These are phyloP conservation scores for Sporisorium iseilematis-ciliati DNA, from an alignment of 1,284 basidiomycete genomes.

Conservation along the genomic window DNA sequence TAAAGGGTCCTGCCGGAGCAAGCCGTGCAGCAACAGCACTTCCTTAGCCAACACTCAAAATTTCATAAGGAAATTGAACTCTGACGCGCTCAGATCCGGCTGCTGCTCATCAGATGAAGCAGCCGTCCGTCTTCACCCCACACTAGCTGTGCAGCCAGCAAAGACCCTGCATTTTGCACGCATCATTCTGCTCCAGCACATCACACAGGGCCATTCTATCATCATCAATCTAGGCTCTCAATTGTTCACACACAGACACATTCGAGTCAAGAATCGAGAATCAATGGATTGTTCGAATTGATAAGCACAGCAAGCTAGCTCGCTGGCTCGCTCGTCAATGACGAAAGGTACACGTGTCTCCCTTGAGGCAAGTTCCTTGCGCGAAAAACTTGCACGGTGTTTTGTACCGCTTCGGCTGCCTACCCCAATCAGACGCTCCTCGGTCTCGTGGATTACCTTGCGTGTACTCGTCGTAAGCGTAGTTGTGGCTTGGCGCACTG, in stretches of 20 bases:
- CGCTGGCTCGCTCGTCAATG: constrained; percentile 13
- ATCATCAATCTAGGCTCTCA: neutral
- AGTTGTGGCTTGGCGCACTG: neutral
- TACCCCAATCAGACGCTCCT: neutral
- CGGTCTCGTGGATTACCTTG: neutral
- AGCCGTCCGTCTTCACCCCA: too few relatives aligned
- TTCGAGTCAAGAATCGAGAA: neutral
- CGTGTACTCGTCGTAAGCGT: constrained; percentile 1
- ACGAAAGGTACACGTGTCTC: constrained; percentile 28
- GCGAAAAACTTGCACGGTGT: constrained; percentile 44
- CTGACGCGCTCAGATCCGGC: too few relatives aligned
- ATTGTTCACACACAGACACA: neutral
- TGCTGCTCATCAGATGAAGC: too few relatives aligned
- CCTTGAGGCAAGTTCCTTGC: constrained; percentile 27
- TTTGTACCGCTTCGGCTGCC: constrained; percentile 17
- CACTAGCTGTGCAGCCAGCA: too few relatives aligned
- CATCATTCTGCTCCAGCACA: neutral
- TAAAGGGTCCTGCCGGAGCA: neutral
- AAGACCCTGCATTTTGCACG: neutral
- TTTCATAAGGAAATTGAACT: too few relatives aligned
- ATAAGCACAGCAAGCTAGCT: neutral
- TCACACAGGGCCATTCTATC: neutral
- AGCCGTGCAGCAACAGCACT: neutral
- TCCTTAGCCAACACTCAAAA: neutral
- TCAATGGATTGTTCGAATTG: neutral